Percentiles rank a stretch among this genome's conserved stretches.
These are phyloP conservation scores for Verticillium dahliae DNA, from an alignment of 2,329 filamentous ascomycete genomes.

Conservation along the genomic window DNA sequence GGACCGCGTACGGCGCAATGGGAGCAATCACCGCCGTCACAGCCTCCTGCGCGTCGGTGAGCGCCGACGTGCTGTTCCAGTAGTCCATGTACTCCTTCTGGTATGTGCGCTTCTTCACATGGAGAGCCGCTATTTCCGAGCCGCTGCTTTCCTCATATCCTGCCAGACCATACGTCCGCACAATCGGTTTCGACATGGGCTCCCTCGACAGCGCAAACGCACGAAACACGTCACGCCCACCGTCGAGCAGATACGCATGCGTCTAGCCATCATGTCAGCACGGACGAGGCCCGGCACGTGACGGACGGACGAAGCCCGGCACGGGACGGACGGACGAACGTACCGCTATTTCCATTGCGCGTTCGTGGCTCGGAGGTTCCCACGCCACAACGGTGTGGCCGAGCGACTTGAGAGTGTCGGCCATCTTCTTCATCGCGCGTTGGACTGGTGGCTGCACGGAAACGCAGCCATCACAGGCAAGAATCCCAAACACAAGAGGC, in stretches of 20 bases:
- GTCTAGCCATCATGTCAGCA: no score
- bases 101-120: constrained; percentile 25
- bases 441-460: neutral
- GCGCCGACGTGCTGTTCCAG: constrained; percentile 12
- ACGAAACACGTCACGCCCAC: no score
- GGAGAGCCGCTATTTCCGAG: neutral
- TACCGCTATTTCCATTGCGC: no score
- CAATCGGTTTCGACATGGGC: constrained; percentile 12
- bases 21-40: constrained; percentile 31
- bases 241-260: no score
- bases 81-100: constrained; percentile 23
- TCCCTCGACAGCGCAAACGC: no score
- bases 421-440: constrained; percentile 18
- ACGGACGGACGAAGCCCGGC: no score
- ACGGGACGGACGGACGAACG: no score
- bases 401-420: constrained; percentile 15
- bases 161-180: constrained; percentile 12
- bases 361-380: constrained; percentile 12
- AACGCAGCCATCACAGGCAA: constrained; percentile 12
- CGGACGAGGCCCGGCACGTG: no score
- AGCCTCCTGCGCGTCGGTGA: constrained; percentile 14
- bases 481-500: no score
- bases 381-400: constrained; percentile 23
- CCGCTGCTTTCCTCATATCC: constrained; percentile 11
- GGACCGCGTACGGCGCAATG: constrained; percentile 31